A percentile compares a stretch with the other conserved stretches of the same genome.
Evolutionary conservation across 768 basidiomycete genomes (phyloP).

Genomic region (Tulasnella sp.): DNA sequence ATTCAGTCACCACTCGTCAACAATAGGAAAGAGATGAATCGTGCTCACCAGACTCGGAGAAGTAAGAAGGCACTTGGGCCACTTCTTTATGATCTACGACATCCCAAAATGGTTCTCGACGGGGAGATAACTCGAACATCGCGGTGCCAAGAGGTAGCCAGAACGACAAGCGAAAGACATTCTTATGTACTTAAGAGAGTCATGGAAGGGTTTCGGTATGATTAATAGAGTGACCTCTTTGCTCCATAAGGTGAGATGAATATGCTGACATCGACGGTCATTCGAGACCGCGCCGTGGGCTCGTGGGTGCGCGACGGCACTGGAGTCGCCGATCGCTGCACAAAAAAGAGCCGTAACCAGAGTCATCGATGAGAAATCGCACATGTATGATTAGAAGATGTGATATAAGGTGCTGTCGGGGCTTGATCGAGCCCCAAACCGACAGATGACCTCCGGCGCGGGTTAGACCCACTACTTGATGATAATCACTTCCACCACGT

Average conservation of each 20-base stretch:
- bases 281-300: not conserved
- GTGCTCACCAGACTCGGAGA: constrained; percentile 16
- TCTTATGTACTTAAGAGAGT: not conserved
- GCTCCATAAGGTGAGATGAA: not conserved
- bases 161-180: not conserved
- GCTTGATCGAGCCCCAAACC: not conserved
- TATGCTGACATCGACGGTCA: not conserved
- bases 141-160: not conserved
- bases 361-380: not conserved
- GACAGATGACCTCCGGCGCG: not conserved
- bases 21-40: not conserved
- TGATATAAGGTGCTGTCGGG: not conserved
- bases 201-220: not conserved
- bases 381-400: not conserved
- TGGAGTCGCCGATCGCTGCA: not conserved
- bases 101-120: constrained; percentile 17
- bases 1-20: not conserved
- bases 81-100: constrained; percentile 20
- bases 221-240: not conserved
- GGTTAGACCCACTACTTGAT: no score
- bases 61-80: constrained; percentile 16
- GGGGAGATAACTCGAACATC: constrained; percentile 1
- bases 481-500: no score
- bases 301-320: not conserved
- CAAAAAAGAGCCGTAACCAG: not conserved